Evolutionary conservation across 2,329 filamentous ascomycete genomes (phyloP).

Genomic region (Leptodontidium sp.): DNA sequence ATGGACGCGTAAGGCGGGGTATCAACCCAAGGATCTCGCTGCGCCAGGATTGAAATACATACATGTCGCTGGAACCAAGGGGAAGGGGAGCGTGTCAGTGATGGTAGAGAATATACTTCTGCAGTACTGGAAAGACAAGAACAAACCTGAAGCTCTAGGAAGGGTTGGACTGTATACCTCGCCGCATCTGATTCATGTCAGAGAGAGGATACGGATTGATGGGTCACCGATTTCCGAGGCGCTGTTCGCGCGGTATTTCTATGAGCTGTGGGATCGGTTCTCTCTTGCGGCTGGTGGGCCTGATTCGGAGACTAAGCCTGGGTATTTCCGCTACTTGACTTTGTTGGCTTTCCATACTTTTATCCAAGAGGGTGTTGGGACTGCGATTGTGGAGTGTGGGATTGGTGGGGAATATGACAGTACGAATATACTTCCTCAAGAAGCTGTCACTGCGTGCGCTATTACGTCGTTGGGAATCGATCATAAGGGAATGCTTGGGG

Average conservation of each 20-base stretch:
- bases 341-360: constrained; percentile 89
- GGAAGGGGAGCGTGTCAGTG: constrained; percentile 69
- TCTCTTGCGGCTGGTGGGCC: constrained; percentile 38
- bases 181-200: constrained; percentile 71
- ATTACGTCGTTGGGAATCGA: constrained; percentile 87
- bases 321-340: constrained; percentile 92
- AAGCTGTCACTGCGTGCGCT: constrained; percentile 67
- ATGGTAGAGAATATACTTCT: constrained; percentile 71
- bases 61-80: constrained; percentile 22
- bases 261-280: constrained; percentile 70
- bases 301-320: constrained; percentile 66
- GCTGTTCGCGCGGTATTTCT: constrained; percentile 71
- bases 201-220: constrained; percentile 73
- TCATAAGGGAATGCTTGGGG: constrained; percentile 81
- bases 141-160: constrained; percentile 27
- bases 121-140: constrained; percentile 52
- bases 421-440: constrained; percentile 79
- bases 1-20: constrained; percentile 45
- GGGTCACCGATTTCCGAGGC: constrained; percentile 64
- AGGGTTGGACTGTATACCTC: constrained; percentile 71
- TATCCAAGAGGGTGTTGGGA: constrained; percentile 75
- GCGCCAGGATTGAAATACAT: constrained; percentile 44
- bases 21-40: constrained; percentile 36
- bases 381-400: constrained; percentile 89
- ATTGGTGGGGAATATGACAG: constrained; percentile 94